Base-by-base conservation (phyloP, 345 rosid species). In the Populus tremula region DNA sequence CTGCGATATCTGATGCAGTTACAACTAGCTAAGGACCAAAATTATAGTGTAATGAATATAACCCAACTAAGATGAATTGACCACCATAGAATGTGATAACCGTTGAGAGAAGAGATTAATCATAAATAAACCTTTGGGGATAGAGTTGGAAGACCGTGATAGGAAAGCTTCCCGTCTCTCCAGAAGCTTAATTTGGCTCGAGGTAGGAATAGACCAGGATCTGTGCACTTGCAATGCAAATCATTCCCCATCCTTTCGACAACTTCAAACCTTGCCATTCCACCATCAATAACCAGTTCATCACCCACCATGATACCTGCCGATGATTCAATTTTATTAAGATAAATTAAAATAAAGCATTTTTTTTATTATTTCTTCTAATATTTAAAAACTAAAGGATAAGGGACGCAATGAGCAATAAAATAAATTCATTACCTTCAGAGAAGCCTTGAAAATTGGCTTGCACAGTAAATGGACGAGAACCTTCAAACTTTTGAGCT, bases 191-290 rank as follows among this genome's bases (percentile, higher is more conserved):
- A 83, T 80, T 91, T 91, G 18, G 96, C 96, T 25, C 88, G 85
- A 63, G 96, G 96, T 61, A 91, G 87, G 75, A 91, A 84, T 18
- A 90, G 77, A 72, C 96, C 92, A 49, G 92, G 80, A 75, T 88
- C 96, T 38, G 80, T 87, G 84, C 96, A 91, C 84, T 82, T 85
- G 61, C 96, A 91, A 25, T 79, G 82, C 85, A 91, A 56, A 78
- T 87, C 93, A 75, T 56, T 78, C 74, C 90, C 91, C 82, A 80
- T 76, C 65, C 82, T 91, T 79, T 91, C 92, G 76, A 84, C 86
- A 41, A 91, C 96, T 67, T 88, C 83, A 80, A 91, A 91, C 71
- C 85, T 85, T 69, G 91, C 93, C 96, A 89, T 91, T 77, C 96
- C 96, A 38, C 96, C 96, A 78, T 91, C 96, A 65, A 91, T 85